phyloP scores from a whole-genome alignment of 345 rosid species.

The Camelina laxa region DNA sequence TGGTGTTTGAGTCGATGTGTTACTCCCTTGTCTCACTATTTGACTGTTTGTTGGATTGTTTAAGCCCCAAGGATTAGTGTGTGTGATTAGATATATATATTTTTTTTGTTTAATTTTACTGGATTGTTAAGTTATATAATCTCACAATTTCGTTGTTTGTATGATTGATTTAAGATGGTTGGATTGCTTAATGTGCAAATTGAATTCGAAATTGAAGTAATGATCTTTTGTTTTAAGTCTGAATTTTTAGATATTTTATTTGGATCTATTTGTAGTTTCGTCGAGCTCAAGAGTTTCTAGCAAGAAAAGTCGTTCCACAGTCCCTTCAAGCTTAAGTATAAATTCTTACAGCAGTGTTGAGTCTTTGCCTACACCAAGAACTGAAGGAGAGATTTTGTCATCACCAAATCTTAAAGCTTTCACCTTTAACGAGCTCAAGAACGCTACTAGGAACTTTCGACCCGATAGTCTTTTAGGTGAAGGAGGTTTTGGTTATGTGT shows the following conservation, averaged over 20 bases:
- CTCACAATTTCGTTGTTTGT: no score
- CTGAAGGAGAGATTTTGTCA: slow-evolving; percentile 89
- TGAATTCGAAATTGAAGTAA: background rate
- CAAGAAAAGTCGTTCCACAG: slow-evolving; percentile 74
- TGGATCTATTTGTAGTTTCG: slow-evolving; percentile 36
- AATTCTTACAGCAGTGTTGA: slow-evolving; percentile 66
- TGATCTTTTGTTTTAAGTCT: background rate
- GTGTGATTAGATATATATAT: no score
- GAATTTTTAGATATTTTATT: background rate
- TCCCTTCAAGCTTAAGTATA: slow-evolving; percentile 64
- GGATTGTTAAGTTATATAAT: no score
- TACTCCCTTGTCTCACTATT: no score
- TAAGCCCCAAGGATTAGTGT: no score
- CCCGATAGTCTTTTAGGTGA: slow-evolving; percentile 92
- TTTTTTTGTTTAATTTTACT: no score
- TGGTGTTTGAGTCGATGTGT: background rate
- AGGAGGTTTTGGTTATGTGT: slow-evolving; percentile 96
- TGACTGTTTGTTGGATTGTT: no score
- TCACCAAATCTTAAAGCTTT: slow-evolving; percentile 92
- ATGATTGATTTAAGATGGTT: slow-evolving; percentile 14
- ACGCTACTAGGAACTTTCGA: slow-evolving; percentile 89
- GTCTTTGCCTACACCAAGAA: slow-evolving; percentile 75
- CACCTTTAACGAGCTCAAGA: slow-evolving; percentile 75
- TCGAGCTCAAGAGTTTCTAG: slow-evolving; percentile 68
- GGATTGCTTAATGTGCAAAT: background rate